Evolutionary conservation across 2,329 filamentous ascomycete species (phyloP).

Genomic region (Leptoxyphium fumago): DNA sequence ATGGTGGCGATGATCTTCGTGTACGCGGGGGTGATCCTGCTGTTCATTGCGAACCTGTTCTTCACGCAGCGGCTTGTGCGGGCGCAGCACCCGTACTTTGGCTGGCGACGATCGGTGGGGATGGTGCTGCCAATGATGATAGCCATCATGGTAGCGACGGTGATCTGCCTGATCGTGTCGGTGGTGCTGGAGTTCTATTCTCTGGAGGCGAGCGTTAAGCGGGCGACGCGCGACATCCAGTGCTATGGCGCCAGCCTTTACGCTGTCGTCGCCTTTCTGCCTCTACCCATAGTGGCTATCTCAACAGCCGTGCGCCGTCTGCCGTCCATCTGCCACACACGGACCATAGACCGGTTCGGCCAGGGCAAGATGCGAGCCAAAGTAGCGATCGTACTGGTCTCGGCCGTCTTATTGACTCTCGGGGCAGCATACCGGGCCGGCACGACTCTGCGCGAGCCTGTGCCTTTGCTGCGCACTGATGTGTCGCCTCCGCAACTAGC

Average conservation of each 20-base stretch:
- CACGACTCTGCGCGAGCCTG: slow-evolving; percentile 36
- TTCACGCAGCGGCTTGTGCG: slow-evolving; percentile 63
- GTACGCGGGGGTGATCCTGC: slow-evolving; percentile 55
- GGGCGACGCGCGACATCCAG: slow-evolving; percentile 47
- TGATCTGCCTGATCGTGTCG: slow-evolving; percentile 51
- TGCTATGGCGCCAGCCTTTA: slow-evolving; percentile 48
- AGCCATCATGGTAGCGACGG: slow-evolving; percentile 39
- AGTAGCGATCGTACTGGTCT: slow-evolving; percentile 45
- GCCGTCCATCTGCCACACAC: slow-evolving; percentile 7
- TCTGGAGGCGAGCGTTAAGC: slow-evolving; percentile 34
- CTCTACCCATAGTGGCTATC: slow-evolving; percentile 40
- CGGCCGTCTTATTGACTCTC: slow-evolving; percentile 45
- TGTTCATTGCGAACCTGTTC: slow-evolving; percentile 66
- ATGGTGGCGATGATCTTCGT: slow-evolving; percentile 54
- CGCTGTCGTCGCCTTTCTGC: slow-evolving; percentile 50
- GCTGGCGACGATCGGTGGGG: slow-evolving; percentile 47
- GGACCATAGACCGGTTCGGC: slow-evolving; percentile 46
- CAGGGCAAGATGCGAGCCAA: slow-evolving; percentile 53
- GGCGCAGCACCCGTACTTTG: slow-evolving; percentile 53
- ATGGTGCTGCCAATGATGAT: slow-evolving; percentile 44
- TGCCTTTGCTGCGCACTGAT: slow-evolving; percentile 19
- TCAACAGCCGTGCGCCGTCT: slow-evolving; percentile 30
- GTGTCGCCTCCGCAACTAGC: slow-evolving; percentile 17
- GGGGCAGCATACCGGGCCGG: slow-evolving; percentile 57
- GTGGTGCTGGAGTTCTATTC: slow-evolving; percentile 56